Evolutionary conservation across 2,329 filamentous ascomycete genomes (phyloP).

Genomic region (Beauveria sp.): DNA sequence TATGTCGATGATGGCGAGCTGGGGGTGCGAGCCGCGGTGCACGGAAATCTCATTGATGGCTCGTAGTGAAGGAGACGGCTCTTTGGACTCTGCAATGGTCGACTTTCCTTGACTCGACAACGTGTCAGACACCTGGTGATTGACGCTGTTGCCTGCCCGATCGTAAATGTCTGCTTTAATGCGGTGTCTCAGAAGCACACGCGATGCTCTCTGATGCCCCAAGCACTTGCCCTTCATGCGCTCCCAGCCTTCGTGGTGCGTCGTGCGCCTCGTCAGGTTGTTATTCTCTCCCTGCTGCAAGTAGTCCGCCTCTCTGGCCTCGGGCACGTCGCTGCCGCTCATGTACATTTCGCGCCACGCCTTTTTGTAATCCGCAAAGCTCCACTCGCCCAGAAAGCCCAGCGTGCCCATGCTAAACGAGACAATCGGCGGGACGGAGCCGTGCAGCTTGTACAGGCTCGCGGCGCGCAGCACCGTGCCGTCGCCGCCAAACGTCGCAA

Average conservation of each 20-base stretch:
- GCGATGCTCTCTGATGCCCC: slow-evolving; percentile 64
- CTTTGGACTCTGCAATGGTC: slow-evolving; percentile 29
- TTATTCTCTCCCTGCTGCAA: slow-evolving; percentile 23
- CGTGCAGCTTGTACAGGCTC: slow-evolving; percentile 60
- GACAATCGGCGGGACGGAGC: slow-evolving; percentile 79
- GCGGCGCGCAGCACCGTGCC: slow-evolving; percentile 83
- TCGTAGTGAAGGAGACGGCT: slow-evolving; percentile 39
- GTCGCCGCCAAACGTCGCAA: slow-evolving; percentile 87
- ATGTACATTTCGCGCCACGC: slow-evolving; percentile 92
- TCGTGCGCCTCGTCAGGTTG: slow-evolving; percentile 15
- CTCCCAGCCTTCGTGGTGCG: slow-evolving; percentile 51
- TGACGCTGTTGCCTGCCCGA: slow-evolving; percentile 54
- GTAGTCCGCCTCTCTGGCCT: slow-evolving; percentile 32
- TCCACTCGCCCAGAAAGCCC: slow-evolving; percentile 94
- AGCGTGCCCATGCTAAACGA: slow-evolving; percentile 96
- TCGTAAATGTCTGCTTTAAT: slow-evolving; percentile 81
- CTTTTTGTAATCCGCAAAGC: slow-evolving; percentile 84
- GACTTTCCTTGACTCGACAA: slow-evolving; percentile 38
- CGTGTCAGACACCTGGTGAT: slow-evolving; percentile 37
- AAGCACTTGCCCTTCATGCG: slow-evolving; percentile 72
- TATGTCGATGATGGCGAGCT: slow-evolving; percentile 86
- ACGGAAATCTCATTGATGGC: slow-evolving; percentile 95
- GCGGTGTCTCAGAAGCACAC: slow-evolving; percentile 78
- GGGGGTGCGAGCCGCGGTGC: slow-evolving; percentile 81
- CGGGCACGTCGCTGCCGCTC: slow-evolving; percentile 50